Evolutionary conservation across 2,329 filamentous ascomycete genomes (phyloP), one percentile per base, ranked within the genome.

Genomic region (Phoma sp.): DNA sequence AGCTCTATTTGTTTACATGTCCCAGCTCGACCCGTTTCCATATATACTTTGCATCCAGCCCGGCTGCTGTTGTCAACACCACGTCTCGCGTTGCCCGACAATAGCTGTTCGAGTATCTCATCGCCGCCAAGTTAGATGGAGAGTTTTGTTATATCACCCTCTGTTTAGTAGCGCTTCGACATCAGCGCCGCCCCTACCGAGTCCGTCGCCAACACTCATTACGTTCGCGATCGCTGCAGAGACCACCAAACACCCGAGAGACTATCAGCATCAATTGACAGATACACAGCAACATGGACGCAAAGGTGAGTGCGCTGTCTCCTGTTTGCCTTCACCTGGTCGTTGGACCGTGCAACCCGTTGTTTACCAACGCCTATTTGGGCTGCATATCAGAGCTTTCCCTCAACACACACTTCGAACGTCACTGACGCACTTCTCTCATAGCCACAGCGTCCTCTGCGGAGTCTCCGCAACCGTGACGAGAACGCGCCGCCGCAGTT

Each of bases 381-480:
- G 32, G 27, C 15, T 43, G 17, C 19, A 55, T 38, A 39, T 36
- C 43, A 27, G 15, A 38, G 21, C 9, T 22, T 27, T 45, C 21
- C 21, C 21, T 40, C 19, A 25, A 6, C 27, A 27, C 41, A 39
- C 38, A 41, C 27, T 19, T 41, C 43, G 36, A 60, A 43, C 45
- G n/a, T 38, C 32, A 56, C 67, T 71, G 44, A 71, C 59, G 31
- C 62, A 43, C 56, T 38, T 39, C 31, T 47, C 47, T 45, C 61
- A 49, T 70, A 94, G 91, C 90, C 90, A 59, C 88, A 89, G 75
- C 85, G 89, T 76, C 85, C 84, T 43, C 63, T 80, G 64, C 84
- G 86, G 70, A 75, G 79, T 43, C 76, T 87, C 73, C 84, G 85
- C 74, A 79, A 83, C 68, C 82, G 82, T 71, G 89, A 92, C 78